A percentile compares a stretch with the other conserved stretches of the same genome.
Conservation (phyloP, 1,284 basidiomycete species). For the Marasmius tenuissimus region DNA sequence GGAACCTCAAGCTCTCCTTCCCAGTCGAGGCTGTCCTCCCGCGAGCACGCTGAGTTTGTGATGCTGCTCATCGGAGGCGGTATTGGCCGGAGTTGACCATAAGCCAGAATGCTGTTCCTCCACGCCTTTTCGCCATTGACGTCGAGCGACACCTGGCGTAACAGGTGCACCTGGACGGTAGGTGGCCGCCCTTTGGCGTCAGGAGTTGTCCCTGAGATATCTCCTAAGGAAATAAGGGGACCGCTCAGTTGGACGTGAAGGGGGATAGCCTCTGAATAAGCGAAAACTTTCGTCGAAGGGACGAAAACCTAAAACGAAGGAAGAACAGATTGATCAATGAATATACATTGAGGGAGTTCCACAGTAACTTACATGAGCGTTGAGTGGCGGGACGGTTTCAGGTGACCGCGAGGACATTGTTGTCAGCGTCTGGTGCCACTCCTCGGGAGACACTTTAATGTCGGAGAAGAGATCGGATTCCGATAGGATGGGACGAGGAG, state of each 20-base stretch:
- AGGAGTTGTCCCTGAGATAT: background rate
- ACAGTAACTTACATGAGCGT: background rate
- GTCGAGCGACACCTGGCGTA: background rate
- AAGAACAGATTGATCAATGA: background rate
- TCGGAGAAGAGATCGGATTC: slow-evolving; percentile 42
- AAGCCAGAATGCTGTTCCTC: background rate
- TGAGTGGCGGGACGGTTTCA: background rate
- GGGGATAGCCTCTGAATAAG: background rate
- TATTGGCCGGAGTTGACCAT: background rate
- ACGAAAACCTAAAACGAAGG: background rate
- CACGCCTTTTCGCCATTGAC: background rate
- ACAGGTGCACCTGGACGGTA: background rate
- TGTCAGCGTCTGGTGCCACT: slow-evolving; percentile 49
- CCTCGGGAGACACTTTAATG: slow-evolving; percentile 56
- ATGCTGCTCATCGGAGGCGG: background rate
- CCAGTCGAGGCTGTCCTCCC: background rate
- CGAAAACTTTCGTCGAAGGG: background rate
- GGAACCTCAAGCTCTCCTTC: background rate
- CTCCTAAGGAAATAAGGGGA: background rate
- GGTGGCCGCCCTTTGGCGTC: background rate
- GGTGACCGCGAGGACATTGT: background rate
- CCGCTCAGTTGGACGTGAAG: background rate
- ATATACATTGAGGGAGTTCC: too few relatives aligned
- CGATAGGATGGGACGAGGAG: slow-evolving; percentile 44
- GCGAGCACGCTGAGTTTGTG: background rate